These are phyloP conservation scores for Flagelloscypha sp. DNA, from an alignment of 768 basidiomycete genomes.

Conservation along the genomic window DNA sequence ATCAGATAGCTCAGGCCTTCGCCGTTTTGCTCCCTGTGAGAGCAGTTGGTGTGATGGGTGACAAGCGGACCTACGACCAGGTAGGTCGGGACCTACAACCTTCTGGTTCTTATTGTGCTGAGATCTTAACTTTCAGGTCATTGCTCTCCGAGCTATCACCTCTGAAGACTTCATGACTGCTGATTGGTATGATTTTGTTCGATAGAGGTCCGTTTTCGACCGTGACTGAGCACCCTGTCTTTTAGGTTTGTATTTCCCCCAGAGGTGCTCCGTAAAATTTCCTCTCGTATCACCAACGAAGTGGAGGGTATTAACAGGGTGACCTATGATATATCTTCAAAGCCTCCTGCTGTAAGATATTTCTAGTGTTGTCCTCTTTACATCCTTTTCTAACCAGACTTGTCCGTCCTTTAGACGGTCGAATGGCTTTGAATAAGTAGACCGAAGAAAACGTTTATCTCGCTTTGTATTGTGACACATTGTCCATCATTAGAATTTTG, in stretches of 20 bases:
- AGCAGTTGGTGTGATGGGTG: constrained; percentile 97
- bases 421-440: constrained; percentile 41
- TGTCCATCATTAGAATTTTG: no score
- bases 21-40: constrained; percentile 91
- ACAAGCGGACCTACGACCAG: constrained; percentile 94
- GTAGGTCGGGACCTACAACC: no score
- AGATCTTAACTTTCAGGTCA: constrained; percentile 38
- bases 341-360: constrained; percentile 81
- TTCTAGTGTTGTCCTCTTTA: constrained; percentile 5
- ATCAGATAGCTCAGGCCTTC: constrained; percentile 93
- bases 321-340: constrained; percentile 93
- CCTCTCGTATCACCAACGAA: constrained; percentile 96
- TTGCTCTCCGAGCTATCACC: constrained; percentile 89
- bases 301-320: constrained; percentile 94
- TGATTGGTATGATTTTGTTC: constrained; percentile 63
- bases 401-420: constrained; percentile 24
- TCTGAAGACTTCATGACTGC: constrained; percentile 99
- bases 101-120: constrained; percentile 1
- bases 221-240: constrained; percentile 22
- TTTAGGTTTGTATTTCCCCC: constrained; percentile 94
- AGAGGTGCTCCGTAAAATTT: constrained; percentile 81
- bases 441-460: no score
- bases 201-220: constrained; percentile 2
- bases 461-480: no score
- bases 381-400: neutral